Conservation (phyloP, 176 grass and related monocot genomes). For the Lolium perenne region DNA sequence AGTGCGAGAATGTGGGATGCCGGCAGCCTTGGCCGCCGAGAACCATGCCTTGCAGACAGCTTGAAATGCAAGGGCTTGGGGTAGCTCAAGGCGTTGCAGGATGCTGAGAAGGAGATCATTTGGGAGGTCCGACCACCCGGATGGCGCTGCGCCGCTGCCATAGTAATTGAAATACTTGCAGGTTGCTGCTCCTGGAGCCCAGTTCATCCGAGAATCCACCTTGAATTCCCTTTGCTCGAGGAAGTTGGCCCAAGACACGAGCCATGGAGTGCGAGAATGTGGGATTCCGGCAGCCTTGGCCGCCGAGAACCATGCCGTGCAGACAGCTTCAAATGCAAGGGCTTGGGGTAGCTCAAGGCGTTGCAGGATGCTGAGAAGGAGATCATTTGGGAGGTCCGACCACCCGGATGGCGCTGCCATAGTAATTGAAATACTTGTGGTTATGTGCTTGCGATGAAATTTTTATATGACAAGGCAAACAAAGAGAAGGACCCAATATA, state of each 20-base stretch:
- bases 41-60: slow-evolving; percentile 7
- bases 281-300: background rate
- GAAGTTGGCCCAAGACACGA: slow-evolving; percentile 7
- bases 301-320: background rate
- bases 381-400: slow-evolving; percentile 30
- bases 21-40: background rate
- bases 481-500: background rate
- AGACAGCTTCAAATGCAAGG: slow-evolving; percentile 2
- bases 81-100: background rate
- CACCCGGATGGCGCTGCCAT: slow-evolving; percentile 4
- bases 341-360: background rate
- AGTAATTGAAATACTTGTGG: background rate
- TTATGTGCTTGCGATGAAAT: background rate
- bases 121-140: slow-evolving; percentile 23
- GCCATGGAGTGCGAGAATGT: background rate
- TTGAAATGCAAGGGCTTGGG: background rate
- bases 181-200: too few relatives aligned
- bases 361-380: slow-evolving; percentile 12
- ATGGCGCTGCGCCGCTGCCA: slow-evolving; percentile 3
- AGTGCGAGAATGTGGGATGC: background rate
- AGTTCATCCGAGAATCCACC: too few relatives aligned
- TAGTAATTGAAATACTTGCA: background rate
- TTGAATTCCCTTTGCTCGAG: background rate
- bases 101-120: slow-evolving; percentile 17
- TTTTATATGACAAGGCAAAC: too few relatives aligned